A percentile compares a stretch with the other conserved stretches of the same genome.
Conservation (phyloP, 1,284 basidiomycete species). For the Microbotryum violaceum region DNA sequence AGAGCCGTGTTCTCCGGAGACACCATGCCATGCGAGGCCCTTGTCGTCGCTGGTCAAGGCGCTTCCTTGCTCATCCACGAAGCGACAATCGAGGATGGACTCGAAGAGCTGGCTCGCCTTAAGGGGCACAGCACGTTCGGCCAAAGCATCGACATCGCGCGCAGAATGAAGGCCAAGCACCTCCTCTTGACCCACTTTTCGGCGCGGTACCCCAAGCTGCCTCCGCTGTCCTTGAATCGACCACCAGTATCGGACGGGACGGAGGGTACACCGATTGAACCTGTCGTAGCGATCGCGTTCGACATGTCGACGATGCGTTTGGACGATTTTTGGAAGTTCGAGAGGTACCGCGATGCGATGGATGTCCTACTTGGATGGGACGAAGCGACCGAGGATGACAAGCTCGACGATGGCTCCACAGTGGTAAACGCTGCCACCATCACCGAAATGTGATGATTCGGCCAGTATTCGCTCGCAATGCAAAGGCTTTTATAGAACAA, state of each 20-base stretch:
- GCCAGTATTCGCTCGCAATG: no score
- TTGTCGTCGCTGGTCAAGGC: constrained; percentile 58
- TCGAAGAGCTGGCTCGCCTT: constrained; percentile 55
- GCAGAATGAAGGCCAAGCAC: constrained; percentile 72
- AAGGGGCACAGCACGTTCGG: constrained; percentile 87
- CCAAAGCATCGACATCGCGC: constrained; percentile 71
- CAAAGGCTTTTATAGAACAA: no score
- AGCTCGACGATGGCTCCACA: background rate
- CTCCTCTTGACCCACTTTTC: constrained; percentile 91
- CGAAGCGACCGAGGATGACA: constrained; percentile 47
- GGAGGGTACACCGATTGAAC: constrained; percentile 19
- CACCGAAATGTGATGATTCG: no score
- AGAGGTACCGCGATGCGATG: constrained; percentile 62
- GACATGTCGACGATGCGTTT: constrained; percentile 68
- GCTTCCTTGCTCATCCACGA: constrained; percentile 87
- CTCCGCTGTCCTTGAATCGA: constrained; percentile 37
- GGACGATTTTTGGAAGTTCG: constrained; percentile 72
- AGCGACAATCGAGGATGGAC: constrained; percentile 75
- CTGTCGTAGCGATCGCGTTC: constrained; percentile 64
- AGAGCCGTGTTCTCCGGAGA: constrained; percentile 81
- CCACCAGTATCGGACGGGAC: constrained; percentile 4
- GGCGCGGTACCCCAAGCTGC: constrained; percentile 82
- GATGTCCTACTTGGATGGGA: constrained; percentile 58
- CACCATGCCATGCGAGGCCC: constrained; percentile 64
- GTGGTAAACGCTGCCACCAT: no score